Evolutionary conservation across 2,329 filamentous ascomycete species (phyloP).

Genomic region (Cladosporium sp.): DNA sequence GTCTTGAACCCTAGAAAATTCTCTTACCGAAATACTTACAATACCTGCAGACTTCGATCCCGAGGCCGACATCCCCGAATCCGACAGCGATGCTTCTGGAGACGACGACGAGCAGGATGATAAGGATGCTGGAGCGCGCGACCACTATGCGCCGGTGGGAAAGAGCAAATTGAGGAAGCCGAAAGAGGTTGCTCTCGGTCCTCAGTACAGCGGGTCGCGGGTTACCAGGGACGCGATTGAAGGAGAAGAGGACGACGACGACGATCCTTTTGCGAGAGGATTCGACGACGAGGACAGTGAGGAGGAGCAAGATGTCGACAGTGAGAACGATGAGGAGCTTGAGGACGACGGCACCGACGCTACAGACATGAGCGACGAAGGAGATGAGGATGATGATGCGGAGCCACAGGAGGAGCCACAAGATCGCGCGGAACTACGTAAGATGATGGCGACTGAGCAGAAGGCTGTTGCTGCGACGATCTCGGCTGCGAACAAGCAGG

Average conservation of each 20-base stretch:
- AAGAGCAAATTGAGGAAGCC: conserved; percentile 82
- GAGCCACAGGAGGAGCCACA: conserved; percentile 44
- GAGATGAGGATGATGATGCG: conserved; percentile 40
- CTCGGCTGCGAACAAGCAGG: conserved; percentile 68
- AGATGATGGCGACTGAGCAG: conserved; percentile 68
- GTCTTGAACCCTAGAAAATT: neutral
- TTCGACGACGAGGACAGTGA: conserved; percentile 47
- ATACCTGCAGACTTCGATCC: conserved; percentile 72
- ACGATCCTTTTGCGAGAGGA: conserved; percentile 49
- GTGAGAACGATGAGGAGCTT: conserved; percentile 22
- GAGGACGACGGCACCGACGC: conserved; percentile 34
- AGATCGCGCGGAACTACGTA: conserved; percentile 57
- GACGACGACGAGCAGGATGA: conserved; percentile 35
- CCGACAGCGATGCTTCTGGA: conserved; percentile 56
- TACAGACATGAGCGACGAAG: conserved; percentile 47
- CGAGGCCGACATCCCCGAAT: conserved; percentile 56
- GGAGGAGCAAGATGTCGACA: conserved; percentile 24
- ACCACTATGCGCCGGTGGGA: conserved; percentile 81
- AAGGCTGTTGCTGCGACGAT: conserved; percentile 65
- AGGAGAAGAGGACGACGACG: conserved; percentile 50
- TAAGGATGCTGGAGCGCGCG: conserved; percentile 62
- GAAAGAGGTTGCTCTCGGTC: conserved; percentile 68
- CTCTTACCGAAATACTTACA: conserved; percentile 12
- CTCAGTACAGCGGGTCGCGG: conserved; percentile 75
- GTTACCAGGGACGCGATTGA: conserved; percentile 70